Base-by-base conservation (phyloP, 2,329 filamentous ascomycete genomes). In the Exophiala sp. region DNA sequence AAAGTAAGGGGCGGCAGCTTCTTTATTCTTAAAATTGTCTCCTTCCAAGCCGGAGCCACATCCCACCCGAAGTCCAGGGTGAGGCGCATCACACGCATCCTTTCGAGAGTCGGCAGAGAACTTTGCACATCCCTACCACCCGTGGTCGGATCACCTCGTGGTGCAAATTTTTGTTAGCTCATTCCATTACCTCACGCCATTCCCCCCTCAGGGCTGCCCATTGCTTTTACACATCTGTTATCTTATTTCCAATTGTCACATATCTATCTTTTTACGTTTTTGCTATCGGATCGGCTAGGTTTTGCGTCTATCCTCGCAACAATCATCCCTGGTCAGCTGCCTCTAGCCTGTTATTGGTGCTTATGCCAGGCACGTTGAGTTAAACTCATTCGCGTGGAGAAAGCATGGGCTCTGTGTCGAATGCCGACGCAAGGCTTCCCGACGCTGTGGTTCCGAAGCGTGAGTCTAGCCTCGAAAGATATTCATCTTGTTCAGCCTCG, bases 371-470 rank as follows among this genome's bases (percentile, higher is more conserved):
- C 43, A 58, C 53, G 41, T 55, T 51, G 56, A 52, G 58, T 58
- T 59, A 61, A 56, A 47, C 57, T 54, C 52, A 46, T 49, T 49
- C 24, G 46, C 52, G 46, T 55, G 44, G 53, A 56, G 47, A 29
- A 53, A 50, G 49, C 63, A 73, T 73, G 69, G 69, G 72, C 65
- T 71, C 71, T 57, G 66, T 71, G 65, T 64, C 70, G 57, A 61
- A 65, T 59, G 60, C 64, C 58, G 62, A 67, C 57, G 63, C 65
- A 52, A 66, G 65, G 42, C 62, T 67, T 51, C 66, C 70, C 68
- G 69, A 70, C 55, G 58, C 63, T 58, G 63, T 71, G 55, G 61
- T 69, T 49, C 68, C 69, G 55, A 72, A 73, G 58, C 58, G 65
- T 29, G 70, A 73, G 57, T 66, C 67, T 40, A 58, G 65, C 46